phyloP scores from a whole-genome alignment of 371 early-diverging fungal species.

The Mortierella sp. region DNA sequence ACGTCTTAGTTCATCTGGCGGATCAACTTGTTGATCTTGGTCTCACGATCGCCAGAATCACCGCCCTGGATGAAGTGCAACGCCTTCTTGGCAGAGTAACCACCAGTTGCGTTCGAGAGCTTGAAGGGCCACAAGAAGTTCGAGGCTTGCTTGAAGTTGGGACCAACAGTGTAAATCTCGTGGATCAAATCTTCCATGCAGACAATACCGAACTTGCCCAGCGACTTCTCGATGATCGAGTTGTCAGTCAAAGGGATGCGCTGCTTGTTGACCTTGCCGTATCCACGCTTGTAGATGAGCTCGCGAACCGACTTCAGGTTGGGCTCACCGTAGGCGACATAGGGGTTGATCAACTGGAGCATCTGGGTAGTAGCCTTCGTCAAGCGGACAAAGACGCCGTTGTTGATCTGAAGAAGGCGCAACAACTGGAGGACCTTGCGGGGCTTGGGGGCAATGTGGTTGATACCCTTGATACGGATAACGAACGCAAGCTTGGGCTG shows the following conservation, averaged over 20 bases:
- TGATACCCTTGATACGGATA: constrained; percentile 96
- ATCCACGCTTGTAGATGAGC: constrained; percentile 99
- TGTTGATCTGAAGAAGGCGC: constrained; percentile 99
- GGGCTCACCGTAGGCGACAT: constrained; percentile 97
- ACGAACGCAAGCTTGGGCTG: constrained; percentile 99
- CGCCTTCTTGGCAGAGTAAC: constrained; percentile 96
- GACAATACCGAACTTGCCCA: constrained; percentile 97
- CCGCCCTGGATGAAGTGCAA: constrained; percentile 99
- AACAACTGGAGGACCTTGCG: constrained; percentile 99
- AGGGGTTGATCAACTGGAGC: constrained; percentile 98
- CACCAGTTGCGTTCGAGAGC: constrained; percentile 98
- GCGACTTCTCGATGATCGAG: constrained; percentile 92
- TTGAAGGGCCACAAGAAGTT: constrained; percentile 99
- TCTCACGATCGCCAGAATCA: constrained; percentile 97
- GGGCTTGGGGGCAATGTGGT: constrained; percentile 99
- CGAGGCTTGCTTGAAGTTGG: constrained; percentile 97
- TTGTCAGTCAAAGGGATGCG: constrained; percentile 98
- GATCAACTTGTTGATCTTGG: constrained; percentile 94
- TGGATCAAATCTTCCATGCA: constrained; percentile 99
- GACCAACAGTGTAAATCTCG: constrained; percentile 99
- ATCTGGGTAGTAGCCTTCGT: constrained; percentile 99
- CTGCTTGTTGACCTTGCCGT: constrained; percentile 97
- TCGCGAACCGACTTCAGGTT: constrained; percentile 99
- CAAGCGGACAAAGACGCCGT: constrained; percentile 97
- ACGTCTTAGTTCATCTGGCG: constrained; percentile 93